Conservation (phyloP, 129 eudicot genomes). For the Chrysanthemum seticuspe region DNA sequence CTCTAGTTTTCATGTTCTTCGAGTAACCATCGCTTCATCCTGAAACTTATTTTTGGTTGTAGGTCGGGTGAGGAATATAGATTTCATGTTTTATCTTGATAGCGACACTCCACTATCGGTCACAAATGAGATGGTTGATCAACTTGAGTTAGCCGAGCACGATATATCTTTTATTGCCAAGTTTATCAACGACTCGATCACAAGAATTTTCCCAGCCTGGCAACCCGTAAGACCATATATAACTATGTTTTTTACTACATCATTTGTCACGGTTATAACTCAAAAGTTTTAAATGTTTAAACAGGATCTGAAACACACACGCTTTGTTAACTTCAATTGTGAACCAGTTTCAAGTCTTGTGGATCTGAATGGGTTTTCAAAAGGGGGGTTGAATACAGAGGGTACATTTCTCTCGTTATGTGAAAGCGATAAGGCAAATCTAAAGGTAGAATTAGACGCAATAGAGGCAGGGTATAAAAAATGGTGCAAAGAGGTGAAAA, state of each 20-base stretch:
- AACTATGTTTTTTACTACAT: neutral
- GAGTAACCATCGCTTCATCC: neutral
- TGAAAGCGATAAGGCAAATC: conserved; percentile 37
- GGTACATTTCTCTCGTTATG: conserved; percentile 38
- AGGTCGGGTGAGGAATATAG: conserved; percentile 62
- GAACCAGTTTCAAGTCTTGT: conserved; percentile 12
- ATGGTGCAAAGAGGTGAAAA: conserved; percentile 57
- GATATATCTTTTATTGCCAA: conserved; percentile 73
- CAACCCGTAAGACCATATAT: conserved; percentile 26
- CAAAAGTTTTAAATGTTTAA: neutral
- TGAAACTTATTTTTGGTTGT: conserved; percentile 17
- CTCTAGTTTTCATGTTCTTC: neutral
- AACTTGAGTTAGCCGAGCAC: conserved; percentile 59
- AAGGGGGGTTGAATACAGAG: conserved; percentile 31
- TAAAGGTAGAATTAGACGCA: conserved; percentile 51
- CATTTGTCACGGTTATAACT: neutral
- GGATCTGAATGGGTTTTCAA: conserved; percentile 27
- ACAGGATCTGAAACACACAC: conserved; percentile 18
- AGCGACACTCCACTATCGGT: conserved; percentile 69
- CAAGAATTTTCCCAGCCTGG: conserved; percentile 45
- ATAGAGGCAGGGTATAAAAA: conserved; percentile 52
- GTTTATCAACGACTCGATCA: conserved; percentile 52
- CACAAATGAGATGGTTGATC: conserved; percentile 86
- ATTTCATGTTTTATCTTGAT: conserved; percentile 54
- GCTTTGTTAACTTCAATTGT: neutral